Evolutionary conservation across 805 yeast species (phyloP), one percentile per base, ranked within the genome.

Genomic region (Ogataea sp.): DNA sequence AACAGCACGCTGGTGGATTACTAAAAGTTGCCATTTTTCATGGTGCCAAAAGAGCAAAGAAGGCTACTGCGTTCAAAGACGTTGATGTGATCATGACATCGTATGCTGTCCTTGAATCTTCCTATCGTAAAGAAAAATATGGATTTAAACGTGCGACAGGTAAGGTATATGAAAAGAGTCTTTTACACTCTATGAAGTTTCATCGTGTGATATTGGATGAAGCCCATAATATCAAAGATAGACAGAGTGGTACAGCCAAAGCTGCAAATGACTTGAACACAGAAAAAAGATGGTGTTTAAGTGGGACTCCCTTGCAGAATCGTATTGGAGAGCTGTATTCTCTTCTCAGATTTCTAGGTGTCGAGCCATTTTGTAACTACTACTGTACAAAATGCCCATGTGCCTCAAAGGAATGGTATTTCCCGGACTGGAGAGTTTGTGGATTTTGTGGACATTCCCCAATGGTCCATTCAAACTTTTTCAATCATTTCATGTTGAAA

Each of bases 321-420:
- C 70, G 97, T 45, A 89, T 93, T 53, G 98, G 98, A 33, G 99
- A 93, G 64, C 73, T 93, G 69, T 93, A 93, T 59, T 89, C 97
- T 1, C 64, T 93, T 55, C 82, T 93, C 42, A 68, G 97, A 51
- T 93, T 87, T 54, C 61, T 93, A 62, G 76, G 81, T 47, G 69
- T 90, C 29, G 75, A 78, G 36, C 99, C 99, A 9, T 89, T 87
- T 59, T 82, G 90, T 46, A 72, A 78, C 40, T 93, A 93, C 61
- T 90, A 78, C 51, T 93, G 99, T 65, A 85, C 94, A n/a, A 82
- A 80, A 54, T 93, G 98, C 65, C 83, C 79, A 3, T 93, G 99
- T 59, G 64, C 71, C 13, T 81, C 90, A 13, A 70, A 73, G 21
- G 83, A 81, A 38, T 93, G 99, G 99, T 68, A 70, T 42, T 90